Conservation (phyloP, 148 eudicot genomes). For the Arctostaphylos glauca region DNA sequence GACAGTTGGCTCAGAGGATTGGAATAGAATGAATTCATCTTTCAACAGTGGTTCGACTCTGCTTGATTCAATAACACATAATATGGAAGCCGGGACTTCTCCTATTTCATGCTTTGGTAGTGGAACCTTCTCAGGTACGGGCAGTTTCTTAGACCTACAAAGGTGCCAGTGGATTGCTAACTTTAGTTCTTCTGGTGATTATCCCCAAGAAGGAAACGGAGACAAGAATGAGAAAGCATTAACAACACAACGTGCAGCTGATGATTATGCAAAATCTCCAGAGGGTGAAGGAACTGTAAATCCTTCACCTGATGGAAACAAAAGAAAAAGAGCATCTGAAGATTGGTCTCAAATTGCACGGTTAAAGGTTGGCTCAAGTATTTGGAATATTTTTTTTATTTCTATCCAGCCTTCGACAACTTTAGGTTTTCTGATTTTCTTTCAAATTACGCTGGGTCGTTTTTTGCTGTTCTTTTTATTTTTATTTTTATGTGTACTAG, state of each 20-base stretch:
- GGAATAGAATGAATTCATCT: conserved; percentile 2
- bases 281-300: neutral
- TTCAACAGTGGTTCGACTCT: conserved; percentile 9
- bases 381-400: neutral
- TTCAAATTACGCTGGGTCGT: neutral
- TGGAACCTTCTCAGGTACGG: conserved; percentile 1
- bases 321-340: neutral
- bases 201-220: neutral
- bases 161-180: conserved; percentile 6
- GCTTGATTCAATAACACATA: neutral
- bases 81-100: neutral
- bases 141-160: neutral
- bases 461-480: neutral
- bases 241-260: neutral
- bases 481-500: neutral
- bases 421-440: conserved; percentile 12
- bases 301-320: conserved; percentile 20
- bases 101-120: conserved; percentile 6
- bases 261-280: neutral
- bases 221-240: neutral
- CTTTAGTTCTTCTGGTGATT: neutral
- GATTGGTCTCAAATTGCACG: neutral
- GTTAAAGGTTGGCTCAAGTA: conserved; percentile 10
- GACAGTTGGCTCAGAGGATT: conserved; percentile 8
- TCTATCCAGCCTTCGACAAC: neutral